A percentile compares a stretch with the other conserved stretches of the same genome.
phyloP scores from a whole-genome alignment of 345 rosid species.

The Theobroma cacao region DNA sequence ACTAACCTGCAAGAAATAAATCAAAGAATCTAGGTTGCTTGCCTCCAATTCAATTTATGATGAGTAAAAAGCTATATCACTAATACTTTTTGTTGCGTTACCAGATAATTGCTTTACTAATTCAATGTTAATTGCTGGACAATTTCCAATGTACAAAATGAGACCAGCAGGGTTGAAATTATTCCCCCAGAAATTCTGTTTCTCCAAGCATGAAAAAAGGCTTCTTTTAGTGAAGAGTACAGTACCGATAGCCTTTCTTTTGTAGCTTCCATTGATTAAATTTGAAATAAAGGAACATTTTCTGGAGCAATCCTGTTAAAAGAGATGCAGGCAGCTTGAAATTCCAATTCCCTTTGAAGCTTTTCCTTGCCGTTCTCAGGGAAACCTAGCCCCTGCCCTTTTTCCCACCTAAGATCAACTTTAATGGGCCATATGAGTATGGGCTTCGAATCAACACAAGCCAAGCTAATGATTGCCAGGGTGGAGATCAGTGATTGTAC shows the following conservation, averaged over 20 bases:
- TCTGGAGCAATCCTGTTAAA: background rate
- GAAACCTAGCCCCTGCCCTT: background rate
- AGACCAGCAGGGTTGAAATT: no score
- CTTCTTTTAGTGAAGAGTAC: background rate
- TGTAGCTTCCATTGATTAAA: background rate
- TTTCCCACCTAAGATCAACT: conserved; percentile 5
- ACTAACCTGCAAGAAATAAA: background rate
- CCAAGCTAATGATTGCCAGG: background rate
- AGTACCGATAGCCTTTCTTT: no score
- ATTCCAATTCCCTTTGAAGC: background rate
- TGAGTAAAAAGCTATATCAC: no score
- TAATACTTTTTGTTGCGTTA: no score
- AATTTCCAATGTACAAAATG: background rate
- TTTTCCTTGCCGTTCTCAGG: background rate
- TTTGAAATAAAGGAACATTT: conserved; percentile 12
- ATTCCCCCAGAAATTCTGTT: background rate
- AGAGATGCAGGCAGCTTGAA: background rate
- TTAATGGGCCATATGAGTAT: conserved; percentile 16
- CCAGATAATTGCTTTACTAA: background rate
- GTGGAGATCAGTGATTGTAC: background rate
- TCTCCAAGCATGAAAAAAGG: background rate
- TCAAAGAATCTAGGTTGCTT: background rate
- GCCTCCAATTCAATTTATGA: background rate
- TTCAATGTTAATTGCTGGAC: no score
- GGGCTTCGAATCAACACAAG: background rate